Base-by-base conservation (phyloP, 1,139 yeast species). In the Protomyces lactucae-debilis region DNA sequence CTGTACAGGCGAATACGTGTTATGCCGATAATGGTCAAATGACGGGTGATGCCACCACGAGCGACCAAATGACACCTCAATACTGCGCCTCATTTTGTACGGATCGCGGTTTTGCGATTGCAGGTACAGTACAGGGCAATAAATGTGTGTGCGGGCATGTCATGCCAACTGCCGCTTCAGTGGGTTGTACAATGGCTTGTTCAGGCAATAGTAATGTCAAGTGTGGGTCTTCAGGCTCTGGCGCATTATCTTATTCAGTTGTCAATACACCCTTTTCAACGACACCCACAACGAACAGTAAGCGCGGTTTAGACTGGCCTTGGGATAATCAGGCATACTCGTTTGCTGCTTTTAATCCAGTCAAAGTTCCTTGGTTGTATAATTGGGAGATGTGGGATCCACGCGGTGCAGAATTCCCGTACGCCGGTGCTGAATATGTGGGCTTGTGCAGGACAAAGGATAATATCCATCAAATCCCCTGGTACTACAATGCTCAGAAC, bases 251-350 rank as follows among this genome's bases (percentile, higher is more conserved):
- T 1, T 32, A 28, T n/a, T 40, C 57, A 10, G 32, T 52, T n/a
- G 35, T 48, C 46, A 36, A 37, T 12, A 32, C 51, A 16, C 46
- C 60, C 21, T 51, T 45, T 37, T 37, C 51, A 10, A 37, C 55
- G 3, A 40, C 18, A 18, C 53, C 54, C 10, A 46, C 54, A 12
- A 56, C 53, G 5, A 45, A 52, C 21, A 25, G 45, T 12, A 61
- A 61, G 54, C 60, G 65, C 12, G 65, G 65, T 9, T 56, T 61
- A 1, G 52, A 45, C 36, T 61, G 65, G 65, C 63, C 63, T n/a
- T 59, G 53, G 52, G 57, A 61, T 32, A 51, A 56, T 36, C 12
- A 52, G 25, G 55, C 46, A 3, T 18, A 43, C 45, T n/a, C 36
- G 18, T 61, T 59, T 43, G 16, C 52, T 18, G 40, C 51, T 25